A percentile compares a stretch with the other conserved stretches of the same genome.
These are phyloP conservation scores for Pichia occidentalis DNA, from an alignment of 805 yeast genomes.

Conservation along the genomic window DNA sequence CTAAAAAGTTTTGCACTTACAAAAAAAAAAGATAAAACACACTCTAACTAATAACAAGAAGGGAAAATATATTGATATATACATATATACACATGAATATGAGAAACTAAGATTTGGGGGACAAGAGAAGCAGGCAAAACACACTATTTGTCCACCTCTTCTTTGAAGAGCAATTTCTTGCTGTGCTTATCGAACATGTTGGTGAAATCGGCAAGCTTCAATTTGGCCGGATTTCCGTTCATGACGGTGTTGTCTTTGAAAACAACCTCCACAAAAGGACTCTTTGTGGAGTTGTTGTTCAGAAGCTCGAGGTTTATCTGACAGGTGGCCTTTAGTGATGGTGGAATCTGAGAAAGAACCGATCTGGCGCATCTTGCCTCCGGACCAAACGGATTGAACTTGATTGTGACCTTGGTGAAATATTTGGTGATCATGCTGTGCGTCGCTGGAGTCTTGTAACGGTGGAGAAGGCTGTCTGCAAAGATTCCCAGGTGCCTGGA, in stretches of 20 bases:
- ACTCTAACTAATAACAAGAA: too few relatives aligned
- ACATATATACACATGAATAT: too few relatives aligned
- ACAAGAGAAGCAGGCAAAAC: neutral
- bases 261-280: constrained; percentile 65
- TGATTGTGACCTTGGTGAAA: constrained; percentile 69
- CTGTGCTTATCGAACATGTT: constrained; percentile 76
- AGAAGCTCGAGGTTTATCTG: constrained; percentile 61
- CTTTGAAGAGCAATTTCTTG: constrained; percentile 67
- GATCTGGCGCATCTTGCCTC: constrained; percentile 78
- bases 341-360: constrained; percentile 75
- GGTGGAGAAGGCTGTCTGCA: too few relatives aligned
- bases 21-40: too few relatives aligned
- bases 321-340: constrained; percentile 55
- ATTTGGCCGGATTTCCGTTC: constrained; percentile 56
- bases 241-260: constrained; percentile 74
- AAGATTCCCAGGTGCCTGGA: too few relatives aligned
- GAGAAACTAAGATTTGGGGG: neutral
- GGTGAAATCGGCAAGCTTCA: constrained; percentile 54
- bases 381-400: constrained; percentile 68
- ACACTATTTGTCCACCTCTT: constrained; percentile 42
- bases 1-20: too few relatives aligned
- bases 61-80: too few relatives aligned
- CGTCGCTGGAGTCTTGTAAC: neutral
- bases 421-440: constrained; percentile 78
- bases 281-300: constrained; percentile 35